Evolutionary conservation across 352 stramenopile genomes (phyloP).

Genomic region (Phytophthora pluvialis): DNA sequence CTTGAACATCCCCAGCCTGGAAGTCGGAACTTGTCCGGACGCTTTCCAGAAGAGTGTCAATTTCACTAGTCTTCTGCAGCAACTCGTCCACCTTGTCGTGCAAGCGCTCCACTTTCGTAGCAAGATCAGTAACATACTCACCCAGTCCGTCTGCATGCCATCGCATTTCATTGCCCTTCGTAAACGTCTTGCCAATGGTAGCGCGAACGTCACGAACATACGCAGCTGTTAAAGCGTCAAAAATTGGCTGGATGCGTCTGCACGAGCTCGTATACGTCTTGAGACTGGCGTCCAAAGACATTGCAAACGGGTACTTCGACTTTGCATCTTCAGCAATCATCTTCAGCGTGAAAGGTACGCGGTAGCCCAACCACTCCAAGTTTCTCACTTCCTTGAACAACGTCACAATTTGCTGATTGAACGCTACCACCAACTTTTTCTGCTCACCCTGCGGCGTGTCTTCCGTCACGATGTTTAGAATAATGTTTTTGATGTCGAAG

Average conservation of each 20-base stretch:
- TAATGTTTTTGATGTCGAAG: slow-evolving; percentile 93
- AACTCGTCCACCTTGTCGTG: slow-evolving; percentile 99
- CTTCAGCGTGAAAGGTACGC: slow-evolving; percentile 95
- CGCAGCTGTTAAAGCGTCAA: slow-evolving; percentile 73
- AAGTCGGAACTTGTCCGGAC: slow-evolving; percentile 73
- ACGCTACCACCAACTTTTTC: slow-evolving; percentile 89
- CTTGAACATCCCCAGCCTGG: slow-evolving; percentile 48
- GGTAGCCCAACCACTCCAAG: slow-evolving; percentile 98
- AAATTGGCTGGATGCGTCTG: slow-evolving; percentile 83
- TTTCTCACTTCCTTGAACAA: slow-evolving; percentile 99
- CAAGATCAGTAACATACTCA: slow-evolving; percentile 89
- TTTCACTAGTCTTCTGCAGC: slow-evolving; percentile 91
- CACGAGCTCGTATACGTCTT: slow-evolving; percentile 92
- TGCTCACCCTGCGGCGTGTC: slow-evolving; percentile 71
- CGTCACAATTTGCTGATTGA: slow-evolving; percentile 98
- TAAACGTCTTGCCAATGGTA: slow-evolving; percentile 90
- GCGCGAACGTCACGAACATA: slow-evolving; percentile 86
- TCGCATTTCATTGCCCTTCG: slow-evolving; percentile 89
- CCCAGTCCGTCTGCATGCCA: slow-evolving; percentile 89
- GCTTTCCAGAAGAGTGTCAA: slow-evolving; percentile 91
- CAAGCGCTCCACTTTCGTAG: slow-evolving; percentile 94
- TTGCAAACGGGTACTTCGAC: slow-evolving; percentile 96
- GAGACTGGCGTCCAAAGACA: slow-evolving; percentile 96
- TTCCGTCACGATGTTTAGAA: slow-evolving; percentile 90
- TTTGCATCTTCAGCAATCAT: slow-evolving; percentile 97